These are phyloP conservation scores for Dendryphion nanum DNA, from an alignment of 2,329 filamentous ascomycete genomes.

Conservation along the genomic window DNA sequence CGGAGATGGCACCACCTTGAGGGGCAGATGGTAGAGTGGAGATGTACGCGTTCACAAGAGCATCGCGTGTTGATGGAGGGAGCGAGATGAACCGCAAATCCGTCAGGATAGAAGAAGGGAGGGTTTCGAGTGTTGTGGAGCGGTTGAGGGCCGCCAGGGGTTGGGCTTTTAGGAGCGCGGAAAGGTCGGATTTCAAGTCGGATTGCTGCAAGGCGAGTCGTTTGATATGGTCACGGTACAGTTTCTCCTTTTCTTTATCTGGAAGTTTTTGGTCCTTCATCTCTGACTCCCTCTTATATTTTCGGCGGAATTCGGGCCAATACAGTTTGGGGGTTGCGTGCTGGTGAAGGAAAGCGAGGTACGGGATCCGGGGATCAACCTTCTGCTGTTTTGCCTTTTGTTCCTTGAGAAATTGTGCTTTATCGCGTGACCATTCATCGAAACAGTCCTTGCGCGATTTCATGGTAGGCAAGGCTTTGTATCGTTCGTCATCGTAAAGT, in stretches of 20 bases:
- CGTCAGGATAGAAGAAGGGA: conserved; percentile 62
- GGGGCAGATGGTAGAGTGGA: conserved; percentile 62
- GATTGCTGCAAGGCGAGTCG: conserved; percentile 64
- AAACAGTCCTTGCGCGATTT: conserved; percentile 78
- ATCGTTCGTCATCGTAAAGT: conserved; percentile 81
- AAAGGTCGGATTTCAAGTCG: conserved; percentile 56
- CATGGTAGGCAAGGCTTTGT: conserved; percentile 79
- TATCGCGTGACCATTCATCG: conserved; percentile 77
- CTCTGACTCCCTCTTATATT: conserved; percentile 75
- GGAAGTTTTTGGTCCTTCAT: conserved; percentile 68
- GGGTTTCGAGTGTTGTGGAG: conserved; percentile 53
- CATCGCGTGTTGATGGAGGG: conserved; percentile 59
- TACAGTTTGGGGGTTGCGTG: conserved; percentile 89
- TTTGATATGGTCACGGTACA: conserved; percentile 71
- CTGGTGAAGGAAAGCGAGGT: conserved; percentile 75
- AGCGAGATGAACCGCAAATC: conserved; percentile 72
- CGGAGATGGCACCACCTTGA: conserved; percentile 38
- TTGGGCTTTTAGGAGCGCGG: conserved; percentile 61
- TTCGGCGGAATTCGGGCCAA: conserved; percentile 95
- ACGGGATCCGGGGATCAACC: conserved; percentile 78
- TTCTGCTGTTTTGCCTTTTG: conserved; percentile 73
- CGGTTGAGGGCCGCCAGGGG: conserved; percentile 61
- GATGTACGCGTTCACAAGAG: conserved; percentile 66
- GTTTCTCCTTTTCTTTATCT: conserved; percentile 73
- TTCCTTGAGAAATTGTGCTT: conserved; percentile 70